These are phyloP conservation scores for Ascobolus immersus DNA, from an alignment of 495 filamentous ascomycete species.

Conservation along the genomic window DNA sequence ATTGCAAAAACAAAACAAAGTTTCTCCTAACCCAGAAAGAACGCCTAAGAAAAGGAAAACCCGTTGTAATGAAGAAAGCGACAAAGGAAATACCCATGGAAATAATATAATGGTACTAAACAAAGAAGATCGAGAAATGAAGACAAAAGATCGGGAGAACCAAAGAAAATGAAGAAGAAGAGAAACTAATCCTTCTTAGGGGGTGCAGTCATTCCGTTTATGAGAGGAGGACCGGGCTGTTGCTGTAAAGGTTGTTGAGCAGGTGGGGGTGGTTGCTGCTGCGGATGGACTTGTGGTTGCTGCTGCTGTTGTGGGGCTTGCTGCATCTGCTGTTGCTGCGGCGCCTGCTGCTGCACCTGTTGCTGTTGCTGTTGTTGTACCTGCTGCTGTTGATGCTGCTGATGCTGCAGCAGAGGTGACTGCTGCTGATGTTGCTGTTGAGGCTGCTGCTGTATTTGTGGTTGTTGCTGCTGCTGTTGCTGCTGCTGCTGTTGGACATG, in stretches of 20 bases:
- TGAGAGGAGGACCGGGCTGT: not conserved
- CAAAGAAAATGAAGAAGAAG: too few relatives aligned
- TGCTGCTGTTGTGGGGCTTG: not conserved
- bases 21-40: too few relatives aligned
- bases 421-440: constrained; percentile 12
- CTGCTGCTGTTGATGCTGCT: constrained; percentile 8
- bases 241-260: not conserved
- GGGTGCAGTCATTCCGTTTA: too few relatives aligned
- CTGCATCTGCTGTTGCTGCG: not conserved
- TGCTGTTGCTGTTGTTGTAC: constrained; percentile 3
- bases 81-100: too few relatives aligned
- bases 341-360: constrained; percentile 1
- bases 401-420: not conserved
- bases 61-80: too few relatives aligned
- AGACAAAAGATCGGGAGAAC: too few relatives aligned
- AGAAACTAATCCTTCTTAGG: too few relatives aligned
- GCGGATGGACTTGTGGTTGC: not conserved
- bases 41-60: too few relatives aligned
- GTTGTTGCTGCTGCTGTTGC: not conserved
- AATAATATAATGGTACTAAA: too few relatives aligned
- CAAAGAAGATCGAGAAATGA: too few relatives aligned
- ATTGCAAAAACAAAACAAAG: too few relatives aligned
- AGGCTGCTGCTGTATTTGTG: not conserved
- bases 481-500: constrained; percentile 6
- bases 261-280: not conserved